Conservation (phyloP, 1,284 basidiomycete genomes). For the Mycena sp. region DNA sequence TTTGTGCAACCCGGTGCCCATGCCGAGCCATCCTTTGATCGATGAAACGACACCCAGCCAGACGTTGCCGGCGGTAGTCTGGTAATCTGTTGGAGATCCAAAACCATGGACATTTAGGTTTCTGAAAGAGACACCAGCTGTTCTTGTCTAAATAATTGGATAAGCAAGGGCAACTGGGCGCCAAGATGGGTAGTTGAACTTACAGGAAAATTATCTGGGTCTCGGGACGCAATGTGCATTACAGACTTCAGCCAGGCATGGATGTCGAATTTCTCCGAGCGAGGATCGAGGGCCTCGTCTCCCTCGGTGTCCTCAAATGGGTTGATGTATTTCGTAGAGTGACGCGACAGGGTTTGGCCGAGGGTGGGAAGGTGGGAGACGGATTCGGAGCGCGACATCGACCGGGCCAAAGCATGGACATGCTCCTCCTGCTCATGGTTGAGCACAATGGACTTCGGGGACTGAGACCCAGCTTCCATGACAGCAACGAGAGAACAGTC, state of each 20-base stretch:
- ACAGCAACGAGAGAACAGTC: neutral
- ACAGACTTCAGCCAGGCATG: conserved; percentile 49
- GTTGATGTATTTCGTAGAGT: conserved; percentile 19
- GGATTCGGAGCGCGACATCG: conserved; percentile 8
- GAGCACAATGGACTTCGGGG: conserved; percentile 17
- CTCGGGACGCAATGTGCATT: conserved; percentile 36
- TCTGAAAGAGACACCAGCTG: conserved; percentile 53
- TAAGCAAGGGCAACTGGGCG: neutral
- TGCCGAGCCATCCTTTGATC: conserved; percentile 39
- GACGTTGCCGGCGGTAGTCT: conserved; percentile 55
- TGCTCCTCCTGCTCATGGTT: conserved; percentile 17
- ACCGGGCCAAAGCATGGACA: conserved; percentile 12
- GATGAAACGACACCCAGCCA: conserved; percentile 43
- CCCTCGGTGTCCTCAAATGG: conserved; percentile 21
- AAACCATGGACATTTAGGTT: conserved; percentile 55
- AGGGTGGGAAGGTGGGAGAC: neutral
- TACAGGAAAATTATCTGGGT: conserved; percentile 39
- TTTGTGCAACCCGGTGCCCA: conserved; percentile 46
- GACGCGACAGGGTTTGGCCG: neutral
- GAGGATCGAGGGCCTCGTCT: conserved; percentile 46
- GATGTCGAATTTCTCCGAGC: conserved; percentile 48
- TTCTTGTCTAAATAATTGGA: conserved; percentile 30
- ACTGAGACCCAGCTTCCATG: conserved; percentile 13
- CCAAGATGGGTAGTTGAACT: neutral
- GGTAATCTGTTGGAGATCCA: conserved; percentile 54